These are phyloP conservation scores for Myxozyma melibiosi DNA, from an alignment of 805 yeast species.

Conservation along the genomic window DNA sequence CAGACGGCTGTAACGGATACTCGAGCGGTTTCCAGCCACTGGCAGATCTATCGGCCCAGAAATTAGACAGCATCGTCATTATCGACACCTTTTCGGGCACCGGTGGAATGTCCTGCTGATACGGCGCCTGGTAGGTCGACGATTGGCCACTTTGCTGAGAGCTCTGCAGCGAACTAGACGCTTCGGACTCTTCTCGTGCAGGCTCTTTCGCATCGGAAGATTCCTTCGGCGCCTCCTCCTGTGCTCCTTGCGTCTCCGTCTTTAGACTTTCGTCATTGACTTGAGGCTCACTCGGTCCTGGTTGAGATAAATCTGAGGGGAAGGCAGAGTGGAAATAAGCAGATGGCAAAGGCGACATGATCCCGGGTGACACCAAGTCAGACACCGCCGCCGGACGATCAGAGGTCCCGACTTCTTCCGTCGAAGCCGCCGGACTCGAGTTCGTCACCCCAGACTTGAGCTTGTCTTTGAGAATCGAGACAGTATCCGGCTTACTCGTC, in stretches of 20 bases:
- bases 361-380: slow-evolving; percentile 7
- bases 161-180: neutral
- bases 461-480: neutral
- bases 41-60: slow-evolving; percentile 98
- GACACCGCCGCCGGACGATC: neutral
- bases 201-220: neutral
- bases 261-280: no score
- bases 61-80: slow-evolving; percentile 79
- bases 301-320: neutral
- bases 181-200: neutral
- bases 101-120: slow-evolving; percentile 27
- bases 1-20: slow-evolving; percentile 77
- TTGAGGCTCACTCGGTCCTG: neutral
- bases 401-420: neutral
- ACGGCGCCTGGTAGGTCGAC: slow-evolving; percentile 1
- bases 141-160: slow-evolving; percentile 1
- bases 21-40: slow-evolving; percentile 90
- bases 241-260: no score
- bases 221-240: slow-evolving; percentile 2
- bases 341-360: slow-evolving; percentile 14
- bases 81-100: slow-evolving; percentile 67
- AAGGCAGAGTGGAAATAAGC: slow-evolving; percentile 9
- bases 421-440: neutral
- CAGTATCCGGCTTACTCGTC: neutral
- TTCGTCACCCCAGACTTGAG: neutral